Evolutionary conservation across 768 basidiomycete species (phyloP).

Genomic region (Nidularia sp.): DNA sequence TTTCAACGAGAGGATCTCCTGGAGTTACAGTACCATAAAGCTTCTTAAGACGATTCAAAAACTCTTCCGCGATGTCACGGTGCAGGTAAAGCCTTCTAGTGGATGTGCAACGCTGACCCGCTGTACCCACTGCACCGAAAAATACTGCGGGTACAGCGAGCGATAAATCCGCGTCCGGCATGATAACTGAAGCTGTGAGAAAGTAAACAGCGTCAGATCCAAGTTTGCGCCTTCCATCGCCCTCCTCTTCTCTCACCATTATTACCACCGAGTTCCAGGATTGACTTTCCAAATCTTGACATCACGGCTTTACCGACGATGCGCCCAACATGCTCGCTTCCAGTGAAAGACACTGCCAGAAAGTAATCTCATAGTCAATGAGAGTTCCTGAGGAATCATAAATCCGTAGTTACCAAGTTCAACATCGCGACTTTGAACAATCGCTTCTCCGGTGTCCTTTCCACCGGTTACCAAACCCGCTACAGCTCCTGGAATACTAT

Average conservation of each 20-base stretch:
- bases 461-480: constrained; percentile 83
- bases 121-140: constrained; percentile 88
- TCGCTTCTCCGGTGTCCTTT: constrained; percentile 71
- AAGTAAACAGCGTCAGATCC: constrained; percentile 5
- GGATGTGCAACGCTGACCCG: constrained; percentile 81
- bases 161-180: constrained; percentile 89
- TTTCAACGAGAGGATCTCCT: constrained; percentile 78
- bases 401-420: constrained; percentile 59
- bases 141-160: constrained; percentile 89
- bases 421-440: constrained; percentile 71
- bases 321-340: constrained; percentile 84
- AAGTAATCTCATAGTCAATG: not conserved
- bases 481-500: constrained; percentile 80
- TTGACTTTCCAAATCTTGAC: constrained; percentile 82
- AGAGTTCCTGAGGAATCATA: constrained; percentile 1
- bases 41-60: constrained; percentile 69
- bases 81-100: constrained; percentile 91
- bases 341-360: constrained; percentile 84
- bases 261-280: constrained; percentile 93
- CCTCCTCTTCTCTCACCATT: constrained; percentile 56
- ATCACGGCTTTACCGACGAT: constrained; percentile 87
- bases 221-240: constrained; percentile 1
- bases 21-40: constrained; percentile 70
- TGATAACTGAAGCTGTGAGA: constrained; percentile 76
- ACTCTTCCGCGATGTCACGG: constrained; percentile 67